A percentile compares a stretch with the other conserved stretches of the same genome.
phyloP scores from a whole-genome alignment of 129 eudicot species.

The Rutidosis leptorrhynchoides region DNA sequence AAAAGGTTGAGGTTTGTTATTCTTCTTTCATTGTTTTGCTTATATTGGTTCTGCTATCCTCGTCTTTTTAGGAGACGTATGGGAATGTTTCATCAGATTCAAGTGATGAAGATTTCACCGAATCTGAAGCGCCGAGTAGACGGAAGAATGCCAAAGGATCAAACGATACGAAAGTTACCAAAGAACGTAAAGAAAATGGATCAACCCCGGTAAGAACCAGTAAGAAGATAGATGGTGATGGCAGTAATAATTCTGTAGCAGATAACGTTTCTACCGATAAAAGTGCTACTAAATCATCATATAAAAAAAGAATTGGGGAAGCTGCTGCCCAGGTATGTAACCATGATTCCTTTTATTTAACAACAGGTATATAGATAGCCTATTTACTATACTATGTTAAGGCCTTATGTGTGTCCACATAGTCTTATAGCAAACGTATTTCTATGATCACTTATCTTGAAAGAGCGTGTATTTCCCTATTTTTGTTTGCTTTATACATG shows the following conservation, averaged over 20 bases:
- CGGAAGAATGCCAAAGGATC: slow-evolving; percentile 23
- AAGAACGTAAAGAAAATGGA: slow-evolving; percentile 28
- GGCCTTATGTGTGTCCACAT: slow-evolving; percentile 4
- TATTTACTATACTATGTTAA: not conserved
- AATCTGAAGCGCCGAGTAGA: slow-evolving; percentile 35
- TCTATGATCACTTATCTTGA: not conserved
- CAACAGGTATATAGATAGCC: not conserved
- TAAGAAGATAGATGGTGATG: slow-evolving; percentile 34
- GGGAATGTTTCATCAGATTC: slow-evolving; percentile 77
- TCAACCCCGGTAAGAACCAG: slow-evolving; percentile 22
- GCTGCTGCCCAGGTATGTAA: slow-evolving; percentile 73
- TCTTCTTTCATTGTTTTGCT: slow-evolving; percentile 13
- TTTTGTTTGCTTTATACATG: not conserved
- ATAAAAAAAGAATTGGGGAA: slow-evolving; percentile 50
- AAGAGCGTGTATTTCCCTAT: not conserved
- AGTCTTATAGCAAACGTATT: not conserved
- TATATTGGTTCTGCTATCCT: slow-evolving; percentile 24
- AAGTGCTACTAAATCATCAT: slow-evolving; percentile 28
- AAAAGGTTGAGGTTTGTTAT: not conserved
- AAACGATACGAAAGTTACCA: slow-evolving; percentile 18
- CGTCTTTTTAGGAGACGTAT: slow-evolving; percentile 57
- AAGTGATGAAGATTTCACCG: slow-evolving; percentile 80
- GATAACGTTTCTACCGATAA: slow-evolving; percentile 35
- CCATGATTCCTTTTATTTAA: slow-evolving; percentile 1
- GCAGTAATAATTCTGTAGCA: slow-evolving; percentile 31